Evolutionary conservation across 192 early-diverging fungal genomes (phyloP), one percentile per base, ranked within the genome.

Genomic region (Oehlia diaphana): DNA sequence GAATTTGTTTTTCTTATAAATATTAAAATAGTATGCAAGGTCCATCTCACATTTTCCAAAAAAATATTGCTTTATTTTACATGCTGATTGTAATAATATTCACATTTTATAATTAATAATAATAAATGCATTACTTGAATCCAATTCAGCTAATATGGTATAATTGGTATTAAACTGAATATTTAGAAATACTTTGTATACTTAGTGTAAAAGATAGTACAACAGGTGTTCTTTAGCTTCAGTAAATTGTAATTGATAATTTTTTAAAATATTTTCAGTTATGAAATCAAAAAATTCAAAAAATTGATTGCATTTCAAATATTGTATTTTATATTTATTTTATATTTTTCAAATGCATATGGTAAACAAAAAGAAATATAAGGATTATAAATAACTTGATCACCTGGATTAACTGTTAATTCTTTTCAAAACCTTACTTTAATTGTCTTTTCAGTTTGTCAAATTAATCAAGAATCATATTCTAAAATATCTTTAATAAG

Each of bases 251-350:
- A 12, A 31, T 28, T 65, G 31, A 65, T 65, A 65, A 23, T 28
- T 23, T 28, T 65, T 28, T 28, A 2, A 28, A 65, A 28, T 65
- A 65, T 65, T 28, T 65, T 65, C 28, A 65, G n/a, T n/a, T n/a
- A n/a, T n/a, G n/a, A n/a, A n/a, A n/a, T 65, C 64, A 65, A 65
- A 65, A 65, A 65, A 65, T 28, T 65, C 31, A 65, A 65, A 65
- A 65, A 65, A n/a, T 65, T 65, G 7, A 65, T 28, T 28, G 9
- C 64, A 65, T 9, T 65, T 65, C 10, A 9, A 14, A 65, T 1
- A 65, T 23, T 65, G 3, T 65, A 23, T 28, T 28, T 65, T 28
- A 65, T 65, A 4, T 12, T 28, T 28, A 28, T 65, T 23, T 65
- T 28, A 65, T 1, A 65, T 23, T 65, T 1, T 65, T 12, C n/a